Evolutionary conservation across 345 rosid species (phyloP), one percentile per base, ranked within the genome.

Genomic region (Pelargonium nanum): DNA sequence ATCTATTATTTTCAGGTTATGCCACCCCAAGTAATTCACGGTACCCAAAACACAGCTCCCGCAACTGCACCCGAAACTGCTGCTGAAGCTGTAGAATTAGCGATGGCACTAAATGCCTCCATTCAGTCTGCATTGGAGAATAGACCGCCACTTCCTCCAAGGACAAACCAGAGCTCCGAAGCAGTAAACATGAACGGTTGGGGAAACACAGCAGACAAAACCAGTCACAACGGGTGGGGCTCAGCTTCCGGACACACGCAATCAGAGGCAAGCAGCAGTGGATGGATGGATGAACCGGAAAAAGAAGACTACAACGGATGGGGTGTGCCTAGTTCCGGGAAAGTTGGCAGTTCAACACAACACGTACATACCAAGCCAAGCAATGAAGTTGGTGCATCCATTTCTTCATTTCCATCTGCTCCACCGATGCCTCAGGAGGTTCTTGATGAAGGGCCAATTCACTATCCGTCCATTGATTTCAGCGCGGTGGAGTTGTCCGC

Each of bases 51-150:
- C 28, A 70, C 75, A 3, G 74, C 24, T 68, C 80, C 70, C 58
- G 91, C 90, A 56, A 81, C 96, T 65, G 92, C 96, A 53, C 96
- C 94, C 16, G 48, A 40, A 26, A 75, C 75, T 24, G 63, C 77
- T 26, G 66, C 77, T 16, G 89, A 78, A 68, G 97, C 87, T 65
- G 45, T 73, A 55, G 91, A 83, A 64, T 72, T 83, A 61, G 88
- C 85, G 64, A 83, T 81, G 89, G 97, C 90, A 57, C 70, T 85
- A 63, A 83, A 75, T 70, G 89, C 91, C 54, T 87, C 97, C 50
- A 72, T 87, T 74, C 97, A 87, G 68, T 72, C 92, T 24, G 72
- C 76, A 28, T 69, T 67, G 68, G 70, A 61, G 7, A 83, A 76
- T 65, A 40, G 76, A 13, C 53, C 86, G 16, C 65, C 26, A 62